phyloP scores from a whole-genome alignment of 2,329 filamentous ascomycete species.

The Penicillium thymicola region DNA sequence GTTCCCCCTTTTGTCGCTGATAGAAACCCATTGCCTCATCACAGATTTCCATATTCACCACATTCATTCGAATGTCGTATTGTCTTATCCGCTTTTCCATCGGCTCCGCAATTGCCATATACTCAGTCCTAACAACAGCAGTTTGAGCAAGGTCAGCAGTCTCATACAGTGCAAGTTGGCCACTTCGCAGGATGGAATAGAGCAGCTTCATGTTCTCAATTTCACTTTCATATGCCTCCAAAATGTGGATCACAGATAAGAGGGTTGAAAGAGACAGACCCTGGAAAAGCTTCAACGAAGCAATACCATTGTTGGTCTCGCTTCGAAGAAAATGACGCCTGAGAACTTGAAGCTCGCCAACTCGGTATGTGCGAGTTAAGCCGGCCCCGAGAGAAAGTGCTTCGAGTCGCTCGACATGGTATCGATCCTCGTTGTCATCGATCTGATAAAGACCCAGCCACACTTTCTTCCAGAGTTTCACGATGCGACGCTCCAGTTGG shows the following conservation, averaged over 20 bases:
- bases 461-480: slow-evolving; percentile 19
- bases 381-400: slow-evolving; percentile 20
- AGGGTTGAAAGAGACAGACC: slow-evolving; percentile 16
- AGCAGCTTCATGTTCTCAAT: slow-evolving; percentile 13
- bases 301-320: slow-evolving; percentile 12
- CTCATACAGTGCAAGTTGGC: slow-evolving; percentile 13
- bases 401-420: slow-evolving; percentile 16
- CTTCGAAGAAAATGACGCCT: slow-evolving; percentile 7
- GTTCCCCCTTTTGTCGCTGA: not conserved
- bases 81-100: slow-evolving; percentile 14
- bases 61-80: slow-evolving; percentile 18
- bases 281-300: slow-evolving; percentile 18
- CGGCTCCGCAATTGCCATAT: slow-evolving; percentile 12
- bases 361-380: slow-evolving; percentile 5
- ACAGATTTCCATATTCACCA: slow-evolving; percentile 15
- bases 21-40: slow-evolving; percentile 10
- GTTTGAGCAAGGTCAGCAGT: slow-evolving; percentile 1
- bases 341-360: slow-evolving; percentile 11
- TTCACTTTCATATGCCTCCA: slow-evolving; percentile 22
- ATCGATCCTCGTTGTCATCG: slow-evolving; percentile 9
- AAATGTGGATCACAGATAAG: slow-evolving; percentile 13
- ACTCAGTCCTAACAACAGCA: slow-evolving; percentile 7
- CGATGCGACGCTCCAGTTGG: slow-evolving; percentile 16
- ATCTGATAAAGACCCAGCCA: slow-evolving; percentile 25
- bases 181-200: slow-evolving; percentile 14